Evolutionary conservation across 1,284 basidiomycete genomes (phyloP).

Genomic region (Agroathelia rolfsii): DNA sequence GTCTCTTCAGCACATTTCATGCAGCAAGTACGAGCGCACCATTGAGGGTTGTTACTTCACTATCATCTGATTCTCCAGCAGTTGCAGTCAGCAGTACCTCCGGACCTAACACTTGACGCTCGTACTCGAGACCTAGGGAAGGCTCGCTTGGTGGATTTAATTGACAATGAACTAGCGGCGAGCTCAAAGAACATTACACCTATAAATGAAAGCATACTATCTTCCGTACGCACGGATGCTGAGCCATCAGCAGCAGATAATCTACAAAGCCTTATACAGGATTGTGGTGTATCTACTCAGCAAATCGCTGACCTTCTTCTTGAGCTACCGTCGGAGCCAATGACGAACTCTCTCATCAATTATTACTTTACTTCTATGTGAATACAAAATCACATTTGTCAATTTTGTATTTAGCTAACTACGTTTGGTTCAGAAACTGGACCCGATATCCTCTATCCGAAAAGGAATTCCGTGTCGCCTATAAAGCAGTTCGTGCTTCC

Average conservation of each 20-base stretch:
- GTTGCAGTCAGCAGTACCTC: too few species aligned
- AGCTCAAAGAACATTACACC: constrained; percentile 18
- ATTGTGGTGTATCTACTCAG: constrained; percentile 83
- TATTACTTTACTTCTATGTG: constrained; percentile 72
- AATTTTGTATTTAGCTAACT: constrained; percentile 5
- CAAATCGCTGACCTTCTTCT: constrained; percentile 84
- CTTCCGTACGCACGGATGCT: constrained; percentile 36
- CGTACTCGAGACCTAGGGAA: too few species aligned
- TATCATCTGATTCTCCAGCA: too few species aligned
- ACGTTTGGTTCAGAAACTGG: constrained; percentile 62
- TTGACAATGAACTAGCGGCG: too few species aligned
- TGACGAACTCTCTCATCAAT: constrained; percentile 66
- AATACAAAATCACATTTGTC: constrained; percentile 18
- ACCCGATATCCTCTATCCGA: constrained; percentile 92
- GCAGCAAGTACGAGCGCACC: constrained; percentile 69
- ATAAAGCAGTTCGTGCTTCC: constrained; percentile 71
- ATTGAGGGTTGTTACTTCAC: too few species aligned
- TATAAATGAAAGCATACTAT: constrained; percentile 8
- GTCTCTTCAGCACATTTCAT: constrained; percentile 67
- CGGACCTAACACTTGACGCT: too few species aligned
- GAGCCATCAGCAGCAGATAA: constrained; percentile 71
- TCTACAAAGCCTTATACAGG: constrained; percentile 73
- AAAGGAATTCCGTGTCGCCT: constrained; percentile 72
- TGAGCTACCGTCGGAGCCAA: constrained; percentile 71
- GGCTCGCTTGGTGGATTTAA: too few species aligned